These are phyloP conservation scores for Rhynchosporium graminicola DNA, from an alignment of 2,329 filamentous ascomycete genomes.

Conservation along the genomic window DNA sequence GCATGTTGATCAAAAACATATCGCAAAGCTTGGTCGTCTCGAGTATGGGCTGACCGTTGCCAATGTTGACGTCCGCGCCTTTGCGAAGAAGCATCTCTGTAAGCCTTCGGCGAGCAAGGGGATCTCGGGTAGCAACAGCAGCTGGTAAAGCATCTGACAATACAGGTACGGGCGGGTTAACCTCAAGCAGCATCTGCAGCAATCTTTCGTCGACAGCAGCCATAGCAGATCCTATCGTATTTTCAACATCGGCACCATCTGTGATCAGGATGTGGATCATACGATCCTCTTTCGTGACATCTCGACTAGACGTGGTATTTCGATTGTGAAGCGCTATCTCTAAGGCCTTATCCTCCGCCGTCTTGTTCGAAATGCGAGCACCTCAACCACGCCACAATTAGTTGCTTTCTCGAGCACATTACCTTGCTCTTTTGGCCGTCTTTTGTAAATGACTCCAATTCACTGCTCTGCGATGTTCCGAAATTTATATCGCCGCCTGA, in stretches of 20 bases:
- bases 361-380: slow-evolving; percentile 18
- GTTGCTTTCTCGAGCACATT: slow-evolving; percentile 22
- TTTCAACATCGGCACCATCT: slow-evolving; percentile 22
- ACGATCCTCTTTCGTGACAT: slow-evolving; percentile 20
- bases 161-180: slow-evolving; percentile 13
- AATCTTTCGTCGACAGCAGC: slow-evolving; percentile 22
- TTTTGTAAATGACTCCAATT: slow-evolving; percentile 16
- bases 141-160: slow-evolving; percentile 24
- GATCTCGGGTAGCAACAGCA: slow-evolving; percentile 18
- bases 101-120: slow-evolving; percentile 15
- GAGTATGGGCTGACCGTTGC: slow-evolving; percentile 19
- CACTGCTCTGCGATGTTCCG: slow-evolving; percentile 16
- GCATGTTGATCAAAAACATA: slow-evolving; percentile 18
- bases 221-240: slow-evolving; percentile 21
- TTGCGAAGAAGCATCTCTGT: slow-evolving; percentile 23
- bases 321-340: slow-evolving; percentile 21
- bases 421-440: slow-evolving; percentile 20
- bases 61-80: slow-evolving; percentile 24
- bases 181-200: slow-evolving; percentile 23
- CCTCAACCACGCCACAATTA: slow-evolving; percentile 20
- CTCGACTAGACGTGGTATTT: slow-evolving; percentile 9
- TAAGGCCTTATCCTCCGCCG: slow-evolving; percentile 17
- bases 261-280: slow-evolving; percentile 25
- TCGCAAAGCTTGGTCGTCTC: slow-evolving; percentile 25
- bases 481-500: slow-evolving; percentile 23